Conservation (phyloP, 2,329 filamentous ascomycete species). For the Talaromyces sp. region DNA sequence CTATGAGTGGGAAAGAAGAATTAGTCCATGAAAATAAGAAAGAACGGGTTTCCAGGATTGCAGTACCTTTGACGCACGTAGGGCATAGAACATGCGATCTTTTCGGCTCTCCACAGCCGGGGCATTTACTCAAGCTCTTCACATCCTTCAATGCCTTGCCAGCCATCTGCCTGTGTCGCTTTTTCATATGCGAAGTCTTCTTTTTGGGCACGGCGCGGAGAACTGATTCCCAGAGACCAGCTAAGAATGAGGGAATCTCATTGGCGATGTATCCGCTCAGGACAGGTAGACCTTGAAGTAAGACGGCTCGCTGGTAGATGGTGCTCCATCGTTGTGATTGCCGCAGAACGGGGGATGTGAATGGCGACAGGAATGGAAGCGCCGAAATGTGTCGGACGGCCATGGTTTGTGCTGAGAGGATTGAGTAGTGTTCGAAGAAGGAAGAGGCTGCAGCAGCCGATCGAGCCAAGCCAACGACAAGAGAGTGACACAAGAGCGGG, state of each 20-base stretch:
- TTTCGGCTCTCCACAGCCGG: constrained; percentile 82
- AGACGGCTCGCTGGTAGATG: neutral
- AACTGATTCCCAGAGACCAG: constrained; percentile 86
- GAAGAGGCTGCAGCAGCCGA: no score
- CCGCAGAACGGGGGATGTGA: constrained; percentile 5
- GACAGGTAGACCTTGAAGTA: constrained; percentile 14
- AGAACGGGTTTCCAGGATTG: neutral
- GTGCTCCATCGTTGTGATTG: neutral
- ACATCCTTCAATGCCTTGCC: constrained; percentile 93
- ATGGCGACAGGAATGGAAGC: constrained; percentile 7
- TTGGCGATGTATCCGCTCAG: constrained; percentile 45
- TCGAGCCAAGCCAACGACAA: neutral
- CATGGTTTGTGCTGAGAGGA: neutral
- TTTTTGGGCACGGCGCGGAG: constrained; percentile 94
- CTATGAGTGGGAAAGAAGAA: constrained; percentile 21
- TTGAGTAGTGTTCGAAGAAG: no score
- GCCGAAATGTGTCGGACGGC: constrained; percentile 7
- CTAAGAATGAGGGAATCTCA: constrained; percentile 64
- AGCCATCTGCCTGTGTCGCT: constrained; percentile 86
- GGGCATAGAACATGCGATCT: constrained; percentile 84
- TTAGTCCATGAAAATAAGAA: neutral
- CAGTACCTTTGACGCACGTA: constrained; percentile 75
- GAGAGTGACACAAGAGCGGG: constrained; percentile 1
- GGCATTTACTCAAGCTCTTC: constrained; percentile 79
- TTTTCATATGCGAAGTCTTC: constrained; percentile 96